Evolutionary conservation across 2,329 filamentous ascomycete species (phyloP), one percentile per base, ranked within the genome.

Genomic region (Ophiostoma fasciatum): DNA sequence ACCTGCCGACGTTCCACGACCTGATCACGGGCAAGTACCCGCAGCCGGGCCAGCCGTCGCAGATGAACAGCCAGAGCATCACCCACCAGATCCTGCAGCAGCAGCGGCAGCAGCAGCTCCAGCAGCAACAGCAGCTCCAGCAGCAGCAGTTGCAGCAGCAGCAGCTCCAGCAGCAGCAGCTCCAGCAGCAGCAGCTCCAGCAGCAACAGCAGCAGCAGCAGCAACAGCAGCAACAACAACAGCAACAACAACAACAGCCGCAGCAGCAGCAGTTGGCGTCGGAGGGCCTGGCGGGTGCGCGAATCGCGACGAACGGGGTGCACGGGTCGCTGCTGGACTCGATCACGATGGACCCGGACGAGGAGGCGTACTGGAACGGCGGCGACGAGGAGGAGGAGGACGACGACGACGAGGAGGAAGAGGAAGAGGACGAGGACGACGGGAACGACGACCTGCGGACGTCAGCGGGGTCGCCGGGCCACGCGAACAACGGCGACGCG

Each of bases 361-460:
- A 94, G 54, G 88, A 94, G 49, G 84, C 88, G 29, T 98, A 96
- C 56, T 96, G 92, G 69, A 88, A 93, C 49, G 74, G 72, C 0
- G 84, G 82, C 1, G 87, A 94, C 47, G 82, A 90, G 31, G 80
- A 87, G 41, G 85, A 94, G 7, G 82, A 84, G 11, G 63, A 14
- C n/a, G 32, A 84, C 9, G 76, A 42, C 61, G 28, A 15, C 20
- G 18, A 28, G 13, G 4, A 64, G 43, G 48, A n/a, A n/a, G n/a
- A n/a, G n/a, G n/a, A n/a, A n/a, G n/a, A n/a, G n/a, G n/a, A n/a
- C n/a, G n/a, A n/a, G n/a, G n/a, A n/a, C n/a, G n/a, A n/a, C n/a
- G n/a, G n/a, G n/a, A n/a, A n/a, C 59, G 38, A 46, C 47, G 36
- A 46, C 56, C 47, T 42, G 23, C 36, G 36, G 11, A 26, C 20